Evolutionary conservation across 345 rosid species (phyloP), one percentile per base, ranked within the genome.

Genomic region (Salix purpurea): DNA sequence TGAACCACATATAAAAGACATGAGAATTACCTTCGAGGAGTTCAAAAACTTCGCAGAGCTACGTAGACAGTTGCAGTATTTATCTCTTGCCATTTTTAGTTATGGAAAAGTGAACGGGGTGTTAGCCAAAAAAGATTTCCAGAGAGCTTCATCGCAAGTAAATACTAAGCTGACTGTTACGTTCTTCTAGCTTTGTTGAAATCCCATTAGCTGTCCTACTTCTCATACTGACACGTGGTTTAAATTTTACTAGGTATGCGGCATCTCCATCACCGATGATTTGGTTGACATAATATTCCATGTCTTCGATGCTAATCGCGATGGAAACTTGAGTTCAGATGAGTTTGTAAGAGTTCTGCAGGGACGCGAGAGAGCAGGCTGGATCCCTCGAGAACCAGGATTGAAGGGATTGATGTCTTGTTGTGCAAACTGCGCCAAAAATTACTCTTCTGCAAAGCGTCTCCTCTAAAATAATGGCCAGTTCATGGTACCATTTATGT

Each of bases 41-140:
- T 81, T 81, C 54, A 72, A 39, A 42, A 39, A 48, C 48, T 81
- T 81, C 10, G 77, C 83, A 7, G 77, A 76, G 64, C 37, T 81
- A 32, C 69, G 80, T 13, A 73, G 69, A 26, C 77, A 81, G 36
- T 39, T 81, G 70, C 77, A 73, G 70, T 12, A 62, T 7, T 40
- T 81, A n/a, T 76, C 80, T 46, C 56, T 81, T 26, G 83, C 83
- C 64, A 76, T 81, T 26, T 81, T 81, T 73, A 81, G 83, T 28
- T 81, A 81, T 23, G 83, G 83, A 48, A 60, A 76, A 67, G 66
- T 71, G n/a, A 81, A 81, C 24, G 83, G 83, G 58, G 60, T 28
- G 11, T 28, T 76, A 16, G 60, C 83, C 34, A 81, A 73, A 69
- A 44, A 28, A 18, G 83, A 81, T 48, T 72, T 81, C 56, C 80